phyloP scores from a whole-genome alignment of 352 stramenopile genomes.

The Phytophthora palmivora region DNA sequence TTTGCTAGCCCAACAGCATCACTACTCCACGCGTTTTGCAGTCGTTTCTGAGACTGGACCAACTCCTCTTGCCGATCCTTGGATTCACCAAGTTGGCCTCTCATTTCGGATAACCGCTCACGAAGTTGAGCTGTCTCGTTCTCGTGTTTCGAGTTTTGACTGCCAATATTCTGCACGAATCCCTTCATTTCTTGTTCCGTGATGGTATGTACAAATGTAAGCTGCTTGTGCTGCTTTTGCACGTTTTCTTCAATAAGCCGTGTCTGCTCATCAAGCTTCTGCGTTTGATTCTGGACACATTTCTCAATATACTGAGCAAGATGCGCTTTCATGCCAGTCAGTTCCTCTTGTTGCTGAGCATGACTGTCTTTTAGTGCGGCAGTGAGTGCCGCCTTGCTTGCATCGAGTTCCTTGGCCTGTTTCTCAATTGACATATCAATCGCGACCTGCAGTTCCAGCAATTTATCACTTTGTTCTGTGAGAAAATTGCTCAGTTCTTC shows the following conservation, averaged over 20 bases:
- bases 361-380: constrained; percentile 44
- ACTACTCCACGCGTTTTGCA: constrained; percentile 30
- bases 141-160: constrained; percentile 44
- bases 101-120: constrained; percentile 38
- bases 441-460: constrained; percentile 51
- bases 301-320: constrained; percentile 54
- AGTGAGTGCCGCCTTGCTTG: constrained; percentile 42
- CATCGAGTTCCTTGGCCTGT: constrained; percentile 48
- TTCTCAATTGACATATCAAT: constrained; percentile 59
- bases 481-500: constrained; percentile 48
- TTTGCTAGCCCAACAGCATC: constrained; percentile 11
- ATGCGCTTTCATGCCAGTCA: constrained; percentile 55
- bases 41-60: constrained; percentile 27
- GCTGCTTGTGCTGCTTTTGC: constrained; percentile 43
- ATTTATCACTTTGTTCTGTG: constrained; percentile 49
- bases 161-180: constrained; percentile 41
- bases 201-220: constrained; percentile 41
- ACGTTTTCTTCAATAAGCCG: constrained; percentile 45
- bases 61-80: constrained; percentile 34
- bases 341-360: constrained; percentile 45
- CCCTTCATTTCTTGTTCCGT: constrained; percentile 48
- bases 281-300: constrained; percentile 45
- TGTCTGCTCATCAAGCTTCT: constrained; percentile 59
- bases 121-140: constrained; percentile 31
- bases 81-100: constrained; percentile 23